phyloP scores from a whole-genome alignment of 176 grass and related monocot genomes.

The Carex littledalei region DNA sequence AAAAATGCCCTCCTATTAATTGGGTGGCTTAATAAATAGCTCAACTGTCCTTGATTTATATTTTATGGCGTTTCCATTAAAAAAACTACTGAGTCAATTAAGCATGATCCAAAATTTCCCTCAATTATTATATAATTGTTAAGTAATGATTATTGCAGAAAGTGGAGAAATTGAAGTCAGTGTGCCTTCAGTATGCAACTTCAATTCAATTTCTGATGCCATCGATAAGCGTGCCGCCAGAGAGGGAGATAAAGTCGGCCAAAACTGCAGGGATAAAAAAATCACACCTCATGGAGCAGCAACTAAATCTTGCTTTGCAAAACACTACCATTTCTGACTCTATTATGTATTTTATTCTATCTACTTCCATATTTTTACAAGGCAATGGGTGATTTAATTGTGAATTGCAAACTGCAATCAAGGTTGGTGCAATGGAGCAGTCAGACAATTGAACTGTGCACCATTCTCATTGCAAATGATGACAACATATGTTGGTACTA shows the following conservation, averaged over 20 bases:
- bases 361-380: background rate
- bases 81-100: background rate
- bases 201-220: slow-evolving; percentile 82
- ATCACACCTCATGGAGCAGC: slow-evolving; percentile 37
- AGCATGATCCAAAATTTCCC: background rate
- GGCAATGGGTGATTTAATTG: background rate
- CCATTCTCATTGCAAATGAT: background rate
- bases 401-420: background rate
- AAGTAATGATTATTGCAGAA: slow-evolving; percentile 40
- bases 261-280: slow-evolving; percentile 45
- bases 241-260: slow-evolving; percentile 30
- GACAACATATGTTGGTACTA: background rate
- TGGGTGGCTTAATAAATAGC: background rate
- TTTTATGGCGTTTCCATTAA: background rate
- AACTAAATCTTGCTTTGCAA: slow-evolving; percentile 50
- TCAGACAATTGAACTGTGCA: background rate
- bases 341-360: slow-evolving; percentile 44
- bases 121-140: background rate
- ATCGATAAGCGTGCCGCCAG: slow-evolving; percentile 41
- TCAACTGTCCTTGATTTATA: background rate
- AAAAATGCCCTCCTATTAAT: background rate
- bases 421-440: background rate
- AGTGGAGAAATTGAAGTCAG: slow-evolving; percentile 83
- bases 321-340: slow-evolving; percentile 66
- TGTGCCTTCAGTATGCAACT: slow-evolving; percentile 80